Evolutionary conservation across 257 asterid genomes (phyloP), one percentile per base, ranked within the genome.

Genomic region (Solanum paucissectum): DNA sequence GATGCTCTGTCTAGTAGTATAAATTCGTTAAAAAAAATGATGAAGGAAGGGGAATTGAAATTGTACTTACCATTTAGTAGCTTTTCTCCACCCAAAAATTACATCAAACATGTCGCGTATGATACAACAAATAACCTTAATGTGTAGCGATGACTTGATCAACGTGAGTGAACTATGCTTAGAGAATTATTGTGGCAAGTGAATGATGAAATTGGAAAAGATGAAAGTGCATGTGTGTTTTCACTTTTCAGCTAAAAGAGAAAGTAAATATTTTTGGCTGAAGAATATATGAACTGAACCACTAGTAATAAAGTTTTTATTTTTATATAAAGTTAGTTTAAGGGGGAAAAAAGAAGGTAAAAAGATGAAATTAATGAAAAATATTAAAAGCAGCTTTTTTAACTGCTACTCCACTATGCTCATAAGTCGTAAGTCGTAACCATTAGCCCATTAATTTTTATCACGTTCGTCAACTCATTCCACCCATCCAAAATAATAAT

Each of bases 81-180:
- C 99, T 90, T 94, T 95, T 92, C 97, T 92, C 98, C 99, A 96
- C 13, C 99, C 98, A 83, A 95, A 94, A 2, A 96, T 85, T 86
- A 92, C 7, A 62, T 90, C 93, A 85, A 96, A 90, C 96, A 95
- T 92, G 89, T 58, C 42, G 3, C 2, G 21, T 36, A 38, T 9
- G 33, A 87, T 58, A 60, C 77, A 75, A 62, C 44, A 42, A 5
- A 40, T 60, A 34, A 23, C 2, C 40, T 29, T 27, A 49, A 20
- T 55, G 11, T 32, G 38, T 10, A 71, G 85, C 4, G 8, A 4
- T 18, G 18, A 34, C 3, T 36, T 73, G 29, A 73, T 36, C 82
- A 36, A 73, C 5, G 3, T 5, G 49, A 34, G 49, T 20, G 46
- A 73, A 73, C 29, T 10, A 73, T 73, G 29, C 0, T 16, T 73